Conservation (phyloP, 331 rosid species). For the Quercus lobata region DNA sequence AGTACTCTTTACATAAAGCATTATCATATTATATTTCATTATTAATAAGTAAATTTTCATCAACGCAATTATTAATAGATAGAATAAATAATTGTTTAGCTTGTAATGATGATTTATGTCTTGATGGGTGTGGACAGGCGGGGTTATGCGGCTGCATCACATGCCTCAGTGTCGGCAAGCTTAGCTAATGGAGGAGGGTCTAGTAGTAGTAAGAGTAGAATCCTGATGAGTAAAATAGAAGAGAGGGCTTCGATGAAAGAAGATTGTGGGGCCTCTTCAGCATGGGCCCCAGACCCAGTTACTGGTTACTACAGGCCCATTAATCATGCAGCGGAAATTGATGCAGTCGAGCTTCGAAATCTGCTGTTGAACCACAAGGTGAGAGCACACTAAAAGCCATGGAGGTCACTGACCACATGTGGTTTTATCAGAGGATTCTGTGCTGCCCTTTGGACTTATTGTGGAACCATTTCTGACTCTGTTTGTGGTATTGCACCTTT, state of each 20-base stretch:
- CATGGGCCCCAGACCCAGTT: conserved; percentile 53
- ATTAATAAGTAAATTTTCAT: no score
- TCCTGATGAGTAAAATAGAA: conserved; percentile 25
- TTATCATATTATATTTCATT: no score
- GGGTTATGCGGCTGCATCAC: conserved; percentile 32
- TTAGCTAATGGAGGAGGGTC: conserved; percentile 16
- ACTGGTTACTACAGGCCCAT: conserved; percentile 53
- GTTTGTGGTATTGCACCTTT: background rate
- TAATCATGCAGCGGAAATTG: conserved; percentile 26
- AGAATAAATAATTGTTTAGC: background rate
- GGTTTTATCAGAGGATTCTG: background rate
- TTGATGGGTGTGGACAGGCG: conserved; percentile 20
- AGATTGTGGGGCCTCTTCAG: conserved; percentile 19
- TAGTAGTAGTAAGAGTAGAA: background rate
- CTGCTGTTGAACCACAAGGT: conserved; percentile 35
- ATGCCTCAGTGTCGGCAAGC: conserved; percentile 20
- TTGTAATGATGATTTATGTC: background rate
- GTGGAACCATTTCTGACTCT: background rate
- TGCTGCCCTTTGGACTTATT: background rate
- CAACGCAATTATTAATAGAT: no score
- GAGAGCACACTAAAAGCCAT: background rate
- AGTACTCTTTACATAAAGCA: no score
- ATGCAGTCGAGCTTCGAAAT: conserved; percentile 48
- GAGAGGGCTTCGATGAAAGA: conserved; percentile 11
- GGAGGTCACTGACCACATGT: background rate